Base-by-base conservation (phyloP, 768 basidiomycete genomes). In the Lepiota brunneoincarnata region DNA sequence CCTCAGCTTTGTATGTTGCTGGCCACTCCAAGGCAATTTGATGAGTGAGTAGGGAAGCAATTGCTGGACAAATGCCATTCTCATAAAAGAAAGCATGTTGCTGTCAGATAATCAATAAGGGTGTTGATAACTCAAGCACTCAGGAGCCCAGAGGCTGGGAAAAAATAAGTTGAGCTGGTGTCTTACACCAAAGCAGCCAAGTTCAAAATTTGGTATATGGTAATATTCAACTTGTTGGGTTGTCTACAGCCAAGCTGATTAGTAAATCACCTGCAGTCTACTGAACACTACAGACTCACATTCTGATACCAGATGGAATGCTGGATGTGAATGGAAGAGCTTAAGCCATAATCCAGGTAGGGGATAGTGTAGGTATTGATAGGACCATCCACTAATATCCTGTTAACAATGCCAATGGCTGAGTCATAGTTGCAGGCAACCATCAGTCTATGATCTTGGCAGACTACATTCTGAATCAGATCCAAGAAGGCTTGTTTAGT, bases 1-100 rank as follows among this genome's bases (percentile, higher is more conserved):
- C 26, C 43, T 70, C 67, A 0, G 55, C 52, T 0, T 57, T 28
- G 31, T 55, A 64, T 0, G 54, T 61, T 0, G 68, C 57, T 0
- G 67, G 67, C 67, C 68, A 69, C 14, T 71, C 66, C 0, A 6
- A 18, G 0, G 59, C 52, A 11, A 58, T 51, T 0, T 54, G 3
- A 1, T 42, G 11, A 6, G 42, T 18, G 11, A 56, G 44, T 0
- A 66, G 42, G 1, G 6, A 17, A 0, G 15, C 40, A 12, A 72
- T 56, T 1, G 64, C 60, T 18, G 66, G 70, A 11, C 59, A 57
- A 6, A 69, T 37, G 2, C 63, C 65, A 1, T 36, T 18, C 23
- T 65, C 58, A 51, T 67, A 69, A 39, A 62, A 69, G 2, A 51
- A 38, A 3, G 35, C 23, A 0, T 18, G 21, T 26, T 69, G 51